A percentile compares a stretch with the other conserved stretches of the same genome.
phyloP scores from a whole-genome alignment of 2,329 filamentous ascomycete species.

The Gliomastix tumulicola region DNA sequence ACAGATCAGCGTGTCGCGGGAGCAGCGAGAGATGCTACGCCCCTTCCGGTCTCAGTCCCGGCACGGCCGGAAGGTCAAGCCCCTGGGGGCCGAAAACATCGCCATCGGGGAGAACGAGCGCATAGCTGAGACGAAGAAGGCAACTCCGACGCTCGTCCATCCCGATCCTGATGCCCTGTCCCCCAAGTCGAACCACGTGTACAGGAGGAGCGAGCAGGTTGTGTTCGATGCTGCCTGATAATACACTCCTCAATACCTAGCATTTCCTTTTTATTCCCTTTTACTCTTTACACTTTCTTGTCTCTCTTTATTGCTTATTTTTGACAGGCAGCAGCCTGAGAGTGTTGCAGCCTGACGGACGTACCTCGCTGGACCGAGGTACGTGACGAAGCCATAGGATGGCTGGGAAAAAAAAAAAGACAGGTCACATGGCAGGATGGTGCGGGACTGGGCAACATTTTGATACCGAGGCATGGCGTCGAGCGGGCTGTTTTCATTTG shows the following conservation, averaged over 20 bases:
- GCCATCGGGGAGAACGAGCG: constrained; percentile 16
- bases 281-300: neutral
- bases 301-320: neutral
- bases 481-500: too few species aligned
- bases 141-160: constrained; percentile 39
- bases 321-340: too few species aligned
- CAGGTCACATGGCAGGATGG: too few species aligned
- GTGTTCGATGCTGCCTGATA: constrained; percentile 32
- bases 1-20: constrained; percentile 58
- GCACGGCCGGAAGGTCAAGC: constrained; percentile 2
- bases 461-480: too few species aligned
- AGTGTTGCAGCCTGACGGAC: too few species aligned
- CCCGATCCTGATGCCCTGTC: constrained; percentile 19
- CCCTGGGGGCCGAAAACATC: constrained; percentile 5
- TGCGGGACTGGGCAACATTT: too few species aligned
- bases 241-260: too few species aligned
- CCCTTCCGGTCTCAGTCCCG: constrained; percentile 25
- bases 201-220: constrained; percentile 46
- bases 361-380: too few species aligned
- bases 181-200: constrained; percentile 8
- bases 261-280: neutral
- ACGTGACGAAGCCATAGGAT: too few species aligned
- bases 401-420: too few species aligned
- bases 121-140: constrained; percentile 26
- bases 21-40: constrained; percentile 54